A percentile compares a stretch with the other conserved stretches of the same genome.
phyloP scores from a whole-genome alignment of 371 early-diverging fungal genomes.

The Mucor racemosus region DNA sequence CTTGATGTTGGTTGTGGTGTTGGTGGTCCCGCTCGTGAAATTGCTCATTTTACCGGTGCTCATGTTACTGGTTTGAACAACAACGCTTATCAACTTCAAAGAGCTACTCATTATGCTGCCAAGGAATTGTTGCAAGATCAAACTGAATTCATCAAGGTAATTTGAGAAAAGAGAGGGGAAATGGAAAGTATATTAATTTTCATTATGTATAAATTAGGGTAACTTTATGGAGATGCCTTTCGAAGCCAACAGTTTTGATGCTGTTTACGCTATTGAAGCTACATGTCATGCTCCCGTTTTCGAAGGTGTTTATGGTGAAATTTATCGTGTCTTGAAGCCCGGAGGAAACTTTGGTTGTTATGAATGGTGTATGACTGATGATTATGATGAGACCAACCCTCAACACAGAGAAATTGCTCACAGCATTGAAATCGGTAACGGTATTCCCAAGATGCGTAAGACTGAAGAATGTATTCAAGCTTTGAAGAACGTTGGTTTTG shows the following conservation, averaged over 20 bases:
- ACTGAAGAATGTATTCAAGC: conserved; percentile 74
- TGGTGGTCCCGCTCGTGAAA: conserved; percentile 93
- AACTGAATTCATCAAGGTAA: conserved; percentile 64
- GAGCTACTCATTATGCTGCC: conserved; percentile 76
- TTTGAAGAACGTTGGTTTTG: conserved; percentile 84
- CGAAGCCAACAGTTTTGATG: conserved; percentile 81
- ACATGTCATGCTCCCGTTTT: conserved; percentile 86
- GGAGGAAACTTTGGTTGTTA: conserved; percentile 89
- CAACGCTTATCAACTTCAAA: conserved; percentile 91
- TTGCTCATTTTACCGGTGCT: conserved; percentile 87
- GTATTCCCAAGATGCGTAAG: conserved; percentile 83
- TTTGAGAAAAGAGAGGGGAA: background rate
- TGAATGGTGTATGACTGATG: conserved; percentile 92
- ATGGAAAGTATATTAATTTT: background rate
- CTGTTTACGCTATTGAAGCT: conserved; percentile 93
- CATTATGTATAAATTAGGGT: conserved; percentile 55
- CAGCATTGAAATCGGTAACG: conserved; percentile 87
- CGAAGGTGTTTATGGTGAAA: conserved; percentile 86
- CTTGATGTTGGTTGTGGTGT: conserved; percentile 94
- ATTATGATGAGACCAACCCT: conserved; percentile 76
- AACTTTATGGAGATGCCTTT: conserved; percentile 94
- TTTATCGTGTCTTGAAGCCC: conserved; percentile 90
- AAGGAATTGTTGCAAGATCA: conserved; percentile 64
- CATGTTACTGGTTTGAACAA: conserved; percentile 93
- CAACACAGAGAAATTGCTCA: conserved; percentile 77